Percentiles rank a stretch among this genome's conserved stretches.
Evolutionary conservation across 192 early-diverging fungal species (phyloP).

Genomic region (Umbelopsis vinacea): DNA sequence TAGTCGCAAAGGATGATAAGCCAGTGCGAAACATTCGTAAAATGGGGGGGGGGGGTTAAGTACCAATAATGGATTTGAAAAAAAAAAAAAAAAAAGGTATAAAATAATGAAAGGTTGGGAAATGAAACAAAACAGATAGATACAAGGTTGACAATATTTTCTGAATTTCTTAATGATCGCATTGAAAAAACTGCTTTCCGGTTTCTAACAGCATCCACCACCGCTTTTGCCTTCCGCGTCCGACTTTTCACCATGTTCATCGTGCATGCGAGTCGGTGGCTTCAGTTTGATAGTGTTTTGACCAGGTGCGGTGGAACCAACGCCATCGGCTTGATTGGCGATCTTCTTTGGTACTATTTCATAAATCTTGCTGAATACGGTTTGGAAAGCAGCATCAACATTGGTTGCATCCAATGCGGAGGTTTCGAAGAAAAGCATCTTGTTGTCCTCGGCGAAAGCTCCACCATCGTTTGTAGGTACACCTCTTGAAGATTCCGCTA

Average conservation of each 20-base stretch:
- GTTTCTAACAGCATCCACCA: constrained; percentile 31
- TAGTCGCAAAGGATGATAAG: constrained; percentile 2
- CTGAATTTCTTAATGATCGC: no score
- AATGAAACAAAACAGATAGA: no score
- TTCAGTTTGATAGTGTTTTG: constrained; percentile 37
- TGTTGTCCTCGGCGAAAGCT: constrained; percentile 79
- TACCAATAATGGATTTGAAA: no score
- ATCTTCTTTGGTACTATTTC: constrained; percentile 37
- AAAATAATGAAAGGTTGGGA: no score
- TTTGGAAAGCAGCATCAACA: constrained; percentile 79
- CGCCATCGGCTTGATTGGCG: constrained; percentile 10
- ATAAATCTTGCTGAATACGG: constrained; percentile 39
- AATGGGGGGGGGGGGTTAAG: not conserved
- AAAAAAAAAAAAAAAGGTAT: no score
- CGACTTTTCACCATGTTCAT: not conserved
- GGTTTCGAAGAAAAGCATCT: constrained; percentile 88
- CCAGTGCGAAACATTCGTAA: constrained; percentile 5
- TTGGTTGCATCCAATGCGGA: constrained; percentile 79
- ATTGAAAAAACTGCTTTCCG: not conserved
- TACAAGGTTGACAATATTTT: no score
- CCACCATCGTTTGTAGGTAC: constrained; percentile 82
- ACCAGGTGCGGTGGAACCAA: constrained; percentile 11
- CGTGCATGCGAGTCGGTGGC: constrained; percentile 21
- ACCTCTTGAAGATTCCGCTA: constrained; percentile 67
- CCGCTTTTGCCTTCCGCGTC: constrained; percentile 17